A percentile compares a stretch with the other conserved stretches of the same genome.
Evolutionary conservation across 345 rosid species (phyloP).

Genomic region (Linum trigynum): DNA sequence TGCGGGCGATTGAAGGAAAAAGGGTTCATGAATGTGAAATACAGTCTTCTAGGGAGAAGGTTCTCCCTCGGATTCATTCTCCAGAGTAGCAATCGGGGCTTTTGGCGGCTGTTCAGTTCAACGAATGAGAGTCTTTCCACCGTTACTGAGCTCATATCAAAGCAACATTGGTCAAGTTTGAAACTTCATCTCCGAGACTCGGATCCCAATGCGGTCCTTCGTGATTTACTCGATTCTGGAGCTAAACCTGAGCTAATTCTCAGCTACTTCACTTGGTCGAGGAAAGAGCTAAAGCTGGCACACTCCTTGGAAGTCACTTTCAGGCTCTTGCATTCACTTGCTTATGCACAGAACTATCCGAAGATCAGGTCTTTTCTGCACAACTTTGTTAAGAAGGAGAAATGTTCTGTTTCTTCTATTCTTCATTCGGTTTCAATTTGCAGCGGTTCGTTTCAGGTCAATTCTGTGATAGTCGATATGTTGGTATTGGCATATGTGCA

Average conservation of each 20-base stretch:
- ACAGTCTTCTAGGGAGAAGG: not conserved
- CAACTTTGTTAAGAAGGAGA: conserved; percentile 34
- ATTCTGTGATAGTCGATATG: conserved; percentile 56
- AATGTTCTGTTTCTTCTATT: conserved; percentile 37
- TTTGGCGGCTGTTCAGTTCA: conserved; percentile 20
- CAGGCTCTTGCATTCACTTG: conserved; percentile 40
- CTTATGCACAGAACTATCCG: conserved; percentile 36
- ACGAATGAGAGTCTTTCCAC: conserved; percentile 7
- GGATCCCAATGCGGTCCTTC: conserved; percentile 30
- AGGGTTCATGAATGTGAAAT: not conserved
- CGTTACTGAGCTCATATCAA: conserved; percentile 37
- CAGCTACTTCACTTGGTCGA: conserved; percentile 55
- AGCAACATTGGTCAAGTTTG: conserved; percentile 57
- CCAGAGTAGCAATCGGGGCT: conserved; percentile 14
- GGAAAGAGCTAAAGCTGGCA: conserved; percentile 29
- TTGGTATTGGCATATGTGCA: conserved; percentile 48
- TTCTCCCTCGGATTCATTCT: not conserved
- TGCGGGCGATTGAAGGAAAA: not conserved
- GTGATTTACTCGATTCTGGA: conserved; percentile 38
- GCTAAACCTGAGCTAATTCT: conserved; percentile 45
- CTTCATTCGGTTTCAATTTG: conserved; percentile 52
- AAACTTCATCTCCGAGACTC: conserved; percentile 25
- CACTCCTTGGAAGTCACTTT: conserved; percentile 38
- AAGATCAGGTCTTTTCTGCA: conserved; percentile 61
- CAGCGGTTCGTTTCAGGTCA: conserved; percentile 39